Conservation (phyloP, 441 rosid genomes). For the Hura crepitans region DNA sequence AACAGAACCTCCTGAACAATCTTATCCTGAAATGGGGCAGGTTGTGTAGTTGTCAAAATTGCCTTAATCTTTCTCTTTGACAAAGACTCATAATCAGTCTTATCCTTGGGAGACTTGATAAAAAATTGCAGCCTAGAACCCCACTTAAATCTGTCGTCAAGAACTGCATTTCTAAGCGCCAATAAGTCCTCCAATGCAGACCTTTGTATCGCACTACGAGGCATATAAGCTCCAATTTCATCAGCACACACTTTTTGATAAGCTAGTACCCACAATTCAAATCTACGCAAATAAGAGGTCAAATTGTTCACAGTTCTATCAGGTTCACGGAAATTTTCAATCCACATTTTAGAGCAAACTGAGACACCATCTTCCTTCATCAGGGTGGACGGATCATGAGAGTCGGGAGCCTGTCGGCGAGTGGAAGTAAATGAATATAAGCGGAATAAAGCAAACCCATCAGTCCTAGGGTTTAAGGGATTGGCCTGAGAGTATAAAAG, state of each 20-base stretch:
- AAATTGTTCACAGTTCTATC: conserved; percentile 53
- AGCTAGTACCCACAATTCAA: conserved; percentile 86
- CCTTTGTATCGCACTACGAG: conserved; percentile 73
- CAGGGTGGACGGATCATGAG: conserved; percentile 71
- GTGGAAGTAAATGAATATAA: conserved; percentile 46
- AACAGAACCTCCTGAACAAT: conserved; percentile 83
- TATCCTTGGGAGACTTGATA: conserved; percentile 81
- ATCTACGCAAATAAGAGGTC: conserved; percentile 60
- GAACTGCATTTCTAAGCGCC: conserved; percentile 78
- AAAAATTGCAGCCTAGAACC: conserved; percentile 85
- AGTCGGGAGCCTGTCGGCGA: conserved; percentile 56
- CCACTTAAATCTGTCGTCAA: conserved; percentile 89
- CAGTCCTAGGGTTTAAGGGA: conserved; percentile 29
- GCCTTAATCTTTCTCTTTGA: conserved; percentile 92
- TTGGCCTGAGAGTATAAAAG: conserved; percentile 26
- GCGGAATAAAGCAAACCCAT: conserved; percentile 40
- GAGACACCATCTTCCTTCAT: conserved; percentile 92
- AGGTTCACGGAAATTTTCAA: conserved; percentile 76
- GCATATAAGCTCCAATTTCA: conserved; percentile 78
- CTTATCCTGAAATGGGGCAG: conserved; percentile 83
- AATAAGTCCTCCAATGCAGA: conserved; percentile 74
- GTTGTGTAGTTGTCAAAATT: conserved; percentile 79
- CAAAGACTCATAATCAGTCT: conserved; percentile 69
- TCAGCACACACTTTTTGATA: conserved; percentile 86
- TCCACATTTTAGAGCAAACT: conserved; percentile 89